phyloP scores from a whole-genome alignment of 768 basidiomycete genomes.

The Russula dissimulans region DNA sequence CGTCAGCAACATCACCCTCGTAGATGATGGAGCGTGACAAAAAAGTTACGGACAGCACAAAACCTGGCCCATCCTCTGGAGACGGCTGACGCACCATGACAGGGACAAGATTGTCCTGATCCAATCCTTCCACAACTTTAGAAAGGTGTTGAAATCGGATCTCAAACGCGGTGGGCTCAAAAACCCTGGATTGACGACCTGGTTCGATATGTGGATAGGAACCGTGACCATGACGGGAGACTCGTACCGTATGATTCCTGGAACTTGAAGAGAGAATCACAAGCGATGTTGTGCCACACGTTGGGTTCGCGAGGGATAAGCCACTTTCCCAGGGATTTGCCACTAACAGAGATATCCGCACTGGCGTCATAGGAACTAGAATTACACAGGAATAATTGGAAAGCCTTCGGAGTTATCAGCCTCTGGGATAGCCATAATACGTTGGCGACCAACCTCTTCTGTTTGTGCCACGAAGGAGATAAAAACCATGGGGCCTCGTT shows the following conservation, averaged over 20 bases:
- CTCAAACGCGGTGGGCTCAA: constrained; percentile 1
- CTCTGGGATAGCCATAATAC: not conserved
- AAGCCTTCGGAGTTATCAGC: not conserved
- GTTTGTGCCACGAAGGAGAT: constrained; percentile 1
- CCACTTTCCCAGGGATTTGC: constrained; percentile 8
- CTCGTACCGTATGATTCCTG: constrained; percentile 3
- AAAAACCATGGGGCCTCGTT: not conserved
- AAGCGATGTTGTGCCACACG: constrained; percentile 4
- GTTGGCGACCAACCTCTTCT: constrained; percentile 1
- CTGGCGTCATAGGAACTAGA: not conserved
- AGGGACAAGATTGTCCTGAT: not conserved
- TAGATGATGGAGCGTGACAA: too few relatives aligned
- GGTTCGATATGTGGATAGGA: not conserved
- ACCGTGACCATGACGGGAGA: too few relatives aligned
- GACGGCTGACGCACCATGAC: not conserved
- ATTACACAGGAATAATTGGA: constrained; percentile 3
- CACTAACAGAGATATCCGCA: constrained; percentile 1
- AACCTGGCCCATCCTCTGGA: not conserved
- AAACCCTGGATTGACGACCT: not conserved
- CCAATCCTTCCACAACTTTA: not conserved
- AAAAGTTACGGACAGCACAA: not conserved
- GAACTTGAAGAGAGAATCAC: constrained; percentile 8
- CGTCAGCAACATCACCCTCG: not conserved
- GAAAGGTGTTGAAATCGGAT: constrained; percentile 1
- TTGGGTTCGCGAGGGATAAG: constrained; percentile 5